Base-by-base conservation (phyloP, 495 filamentous ascomycete genomes). In the Podospora bellae-mahoneyi region DNA sequence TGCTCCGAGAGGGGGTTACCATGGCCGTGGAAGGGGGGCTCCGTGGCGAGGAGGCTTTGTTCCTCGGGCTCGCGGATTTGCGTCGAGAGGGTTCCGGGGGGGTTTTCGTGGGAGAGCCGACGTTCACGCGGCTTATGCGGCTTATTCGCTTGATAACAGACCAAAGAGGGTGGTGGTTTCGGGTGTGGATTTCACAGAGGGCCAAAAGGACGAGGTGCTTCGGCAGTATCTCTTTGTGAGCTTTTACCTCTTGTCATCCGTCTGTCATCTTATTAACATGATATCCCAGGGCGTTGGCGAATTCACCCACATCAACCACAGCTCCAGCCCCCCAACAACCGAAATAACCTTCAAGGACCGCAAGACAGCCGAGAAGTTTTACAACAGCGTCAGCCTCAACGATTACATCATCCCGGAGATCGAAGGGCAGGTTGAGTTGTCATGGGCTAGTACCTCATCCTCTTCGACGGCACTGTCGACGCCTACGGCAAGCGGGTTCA, bases 261-360 rank as follows among this genome's bases (percentile, higher is more conserved):
- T 19, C 23, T n/a, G 26, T 67, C 66, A 28, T 27, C 23, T 23
- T 23, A 20, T 69, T 67, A 68, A 74, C 62, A 55, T 69, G 20
- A 62, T 54, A 2, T 56, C 39, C 3, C 68, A 97, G 94, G 90
- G 89, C 69, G 85, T 93, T 64, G 91, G 92, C 63, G 93, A 97
- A 68, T 93, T 91, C 72, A 88, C 92, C 64, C 87, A 86, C 55
- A 89, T 97, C 64, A 86, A 92, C 64, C 39, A 48, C 9, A 48
- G 6, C 5, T 79, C 84, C 0, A 87, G 89, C 69, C 85, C 89
- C 0, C 77, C 85, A 2, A 84, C 27, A 75, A 90, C 76, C 69
- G 91, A 76, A 30, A 85, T 98, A 65, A 86, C 86, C 2, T 99
- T 98, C 77, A 93, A 91, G 71, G 92, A 99, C 72, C 90, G 95